Evolutionary conservation across 768 basidiomycete genomes (phyloP).

Genomic region (Boletus rubropictus): DNA sequence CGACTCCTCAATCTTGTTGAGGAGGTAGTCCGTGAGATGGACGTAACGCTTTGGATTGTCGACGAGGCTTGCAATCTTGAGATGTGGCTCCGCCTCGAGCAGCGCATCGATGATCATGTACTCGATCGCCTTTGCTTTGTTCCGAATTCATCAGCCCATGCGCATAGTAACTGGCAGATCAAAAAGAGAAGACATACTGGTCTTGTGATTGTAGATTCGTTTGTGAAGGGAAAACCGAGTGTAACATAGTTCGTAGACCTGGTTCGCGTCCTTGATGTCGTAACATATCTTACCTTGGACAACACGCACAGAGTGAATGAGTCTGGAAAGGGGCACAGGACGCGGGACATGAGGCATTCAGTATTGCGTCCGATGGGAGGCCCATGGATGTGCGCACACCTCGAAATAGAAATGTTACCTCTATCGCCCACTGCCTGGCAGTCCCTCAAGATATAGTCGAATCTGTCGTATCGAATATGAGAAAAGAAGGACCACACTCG

Average conservation of each 20-base stretch:
- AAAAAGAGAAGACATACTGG: slow-evolving; percentile 26
- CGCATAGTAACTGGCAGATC: not conserved
- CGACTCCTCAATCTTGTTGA: slow-evolving; percentile 52
- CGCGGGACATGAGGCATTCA: not conserved
- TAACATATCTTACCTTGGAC: slow-evolving; percentile 74
- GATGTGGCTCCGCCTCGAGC: slow-evolving; percentile 56
- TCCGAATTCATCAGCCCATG: not conserved
- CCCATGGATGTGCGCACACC: slow-evolving; percentile 25
- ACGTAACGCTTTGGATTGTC: slow-evolving; percentile 55
- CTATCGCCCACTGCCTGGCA: slow-evolving; percentile 64
- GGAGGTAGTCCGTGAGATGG: slow-evolving; percentile 63
- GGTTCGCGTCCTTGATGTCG: slow-evolving; percentile 74
- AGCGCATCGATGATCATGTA: slow-evolving; percentile 82
- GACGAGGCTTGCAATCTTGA: slow-evolving; percentile 56
- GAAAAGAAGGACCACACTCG: not conserved
- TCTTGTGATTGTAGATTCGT: slow-evolving; percentile 76
- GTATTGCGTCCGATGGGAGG: not conserved
- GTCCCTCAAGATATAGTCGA: slow-evolving; percentile 79
- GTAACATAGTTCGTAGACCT: slow-evolving; percentile 67
- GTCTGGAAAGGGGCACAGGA: slow-evolving; percentile 33
- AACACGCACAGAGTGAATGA: slow-evolving; percentile 71
- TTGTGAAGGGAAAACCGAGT: slow-evolving; percentile 80
- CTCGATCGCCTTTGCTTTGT: slow-evolving; percentile 67
- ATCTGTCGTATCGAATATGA: slow-evolving; percentile 36
- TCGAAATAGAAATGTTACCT: slow-evolving; percentile 46